Evolutionary conservation across 208 protist species (phyloP).

Genomic region (Herpetomonas samuelpessoai): DNA sequence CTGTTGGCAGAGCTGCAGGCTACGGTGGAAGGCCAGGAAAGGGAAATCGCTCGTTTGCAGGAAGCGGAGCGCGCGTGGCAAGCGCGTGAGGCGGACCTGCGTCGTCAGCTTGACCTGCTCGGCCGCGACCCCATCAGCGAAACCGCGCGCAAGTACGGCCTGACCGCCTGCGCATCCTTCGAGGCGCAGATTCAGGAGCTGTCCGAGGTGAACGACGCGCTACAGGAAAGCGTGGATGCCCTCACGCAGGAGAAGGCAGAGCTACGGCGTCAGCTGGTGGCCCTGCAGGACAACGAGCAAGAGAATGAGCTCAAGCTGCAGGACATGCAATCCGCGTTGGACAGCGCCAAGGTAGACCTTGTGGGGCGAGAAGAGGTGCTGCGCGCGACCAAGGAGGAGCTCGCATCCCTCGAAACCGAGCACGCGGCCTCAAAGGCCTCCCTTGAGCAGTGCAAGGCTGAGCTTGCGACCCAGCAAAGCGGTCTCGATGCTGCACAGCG

Average conservation of each 20-base stretch:
- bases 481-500: conserved; percentile 1
- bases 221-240: not conserved
- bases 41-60: conserved; percentile 37
- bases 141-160: conserved; percentile 64
- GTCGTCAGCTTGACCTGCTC: conserved; percentile 54
- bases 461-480: conserved; percentile 15
- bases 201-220: conserved; percentile 5
- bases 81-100: conserved; percentile 53
- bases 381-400: not conserved
- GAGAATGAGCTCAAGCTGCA: conserved; percentile 13
- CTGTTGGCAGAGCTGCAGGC: conserved; percentile 26
- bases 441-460: conserved; percentile 17
- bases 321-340: not conserved
- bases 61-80: conserved; percentile 42
- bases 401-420: conserved; percentile 15
- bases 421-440: conserved; percentile 15
- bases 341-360: conserved; percentile 10
- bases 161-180: conserved; percentile 46
- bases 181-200: conserved; percentile 40
- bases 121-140: conserved; percentile 67
- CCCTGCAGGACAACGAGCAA: conserved; percentile 22
- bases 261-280: not conserved
- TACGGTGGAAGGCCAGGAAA: conserved; percentile 31
- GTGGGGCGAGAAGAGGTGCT: not conserved
- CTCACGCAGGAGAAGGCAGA: not conserved